phyloP scores from a whole-genome alignment of 1,284 basidiomycete genomes.

The Pseudozyma thailandica region DNA sequence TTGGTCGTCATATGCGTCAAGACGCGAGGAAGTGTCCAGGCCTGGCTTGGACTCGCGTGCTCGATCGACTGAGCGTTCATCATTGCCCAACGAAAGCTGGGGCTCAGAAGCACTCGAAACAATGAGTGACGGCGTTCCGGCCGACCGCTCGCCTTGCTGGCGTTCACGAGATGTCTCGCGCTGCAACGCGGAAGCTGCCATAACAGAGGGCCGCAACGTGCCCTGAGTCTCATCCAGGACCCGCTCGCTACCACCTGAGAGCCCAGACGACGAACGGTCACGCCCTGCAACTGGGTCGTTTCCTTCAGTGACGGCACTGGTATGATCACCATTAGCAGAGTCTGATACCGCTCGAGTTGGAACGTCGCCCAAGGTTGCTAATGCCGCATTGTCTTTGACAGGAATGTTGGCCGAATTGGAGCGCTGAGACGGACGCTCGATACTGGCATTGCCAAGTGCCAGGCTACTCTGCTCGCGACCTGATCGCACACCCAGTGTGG shows the following conservation, averaged over 20 bases:
- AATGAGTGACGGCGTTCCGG: conserved; percentile 23
- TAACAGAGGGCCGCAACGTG: background rate
- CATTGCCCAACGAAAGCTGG: conserved; percentile 8
- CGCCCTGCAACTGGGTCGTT: background rate
- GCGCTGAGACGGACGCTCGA: conserved; percentile 40
- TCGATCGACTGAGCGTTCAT: background rate
- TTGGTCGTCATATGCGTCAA: conserved; percentile 14
- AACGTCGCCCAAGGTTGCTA: conserved; percentile 4
- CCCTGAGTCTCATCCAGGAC: conserved; percentile 2
- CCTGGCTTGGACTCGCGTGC: background rate
- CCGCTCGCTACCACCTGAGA: too few relatives aligned
- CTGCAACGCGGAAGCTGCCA: background rate
- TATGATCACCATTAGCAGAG: background rate
- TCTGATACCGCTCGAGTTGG: conserved; percentile 28
- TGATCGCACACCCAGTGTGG: conserved; percentile 19
- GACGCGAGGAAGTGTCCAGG: conserved; percentile 7
- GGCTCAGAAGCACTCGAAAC: conserved; percentile 42
- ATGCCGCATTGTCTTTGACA: conserved; percentile 13
- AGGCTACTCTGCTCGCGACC: conserved; percentile 55
- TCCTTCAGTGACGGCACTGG: background rate
- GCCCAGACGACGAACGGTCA: background rate
- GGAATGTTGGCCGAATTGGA: conserved; percentile 25
- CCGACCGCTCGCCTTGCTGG: background rate
- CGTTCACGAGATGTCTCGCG: conserved; percentile 8
- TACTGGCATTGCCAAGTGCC: conserved; percentile 58